Conservation (phyloP, 495 filamentous ascomycete genomes). For the Penicillium flavigenum region DNA sequence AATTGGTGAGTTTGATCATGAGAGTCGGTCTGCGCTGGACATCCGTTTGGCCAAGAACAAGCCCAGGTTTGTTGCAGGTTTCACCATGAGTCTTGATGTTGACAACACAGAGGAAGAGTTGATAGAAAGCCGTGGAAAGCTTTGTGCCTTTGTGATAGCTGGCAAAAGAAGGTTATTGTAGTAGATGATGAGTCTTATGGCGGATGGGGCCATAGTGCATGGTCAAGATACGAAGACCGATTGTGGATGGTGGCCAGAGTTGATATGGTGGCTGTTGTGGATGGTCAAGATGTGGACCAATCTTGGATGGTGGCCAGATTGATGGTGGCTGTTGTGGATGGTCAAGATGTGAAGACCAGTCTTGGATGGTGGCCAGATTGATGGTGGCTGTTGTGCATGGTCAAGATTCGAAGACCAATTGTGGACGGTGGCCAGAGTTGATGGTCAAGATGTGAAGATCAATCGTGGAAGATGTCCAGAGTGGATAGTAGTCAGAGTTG, state of each 20-base stretch:
- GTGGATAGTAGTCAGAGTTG: background rate
- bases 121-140: background rate
- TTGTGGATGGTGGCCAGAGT: background rate
- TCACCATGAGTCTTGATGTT: background rate
- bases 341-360: background rate
- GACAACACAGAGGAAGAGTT: background rate
- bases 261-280: background rate
- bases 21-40: background rate
- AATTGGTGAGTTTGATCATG: background rate
- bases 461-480: background rate
- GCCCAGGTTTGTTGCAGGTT: background rate
- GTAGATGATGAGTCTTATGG: background rate
- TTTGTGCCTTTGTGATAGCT: background rate
- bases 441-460: background rate
- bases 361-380: background rate
- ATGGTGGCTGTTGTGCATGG: background rate
- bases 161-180: background rate
- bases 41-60: background rate
- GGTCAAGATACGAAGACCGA: background rate
- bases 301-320: background rate
- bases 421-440: background rate
- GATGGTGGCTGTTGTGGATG: background rate
- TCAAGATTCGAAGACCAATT: background rate
- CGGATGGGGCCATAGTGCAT: background rate
- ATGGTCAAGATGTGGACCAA: background rate